Evolutionary conservation across 768 basidiomycete species (phyloP), one percentile per base, ranked within the genome.

Genomic region (Hygrophorus pudorinus): DNA sequence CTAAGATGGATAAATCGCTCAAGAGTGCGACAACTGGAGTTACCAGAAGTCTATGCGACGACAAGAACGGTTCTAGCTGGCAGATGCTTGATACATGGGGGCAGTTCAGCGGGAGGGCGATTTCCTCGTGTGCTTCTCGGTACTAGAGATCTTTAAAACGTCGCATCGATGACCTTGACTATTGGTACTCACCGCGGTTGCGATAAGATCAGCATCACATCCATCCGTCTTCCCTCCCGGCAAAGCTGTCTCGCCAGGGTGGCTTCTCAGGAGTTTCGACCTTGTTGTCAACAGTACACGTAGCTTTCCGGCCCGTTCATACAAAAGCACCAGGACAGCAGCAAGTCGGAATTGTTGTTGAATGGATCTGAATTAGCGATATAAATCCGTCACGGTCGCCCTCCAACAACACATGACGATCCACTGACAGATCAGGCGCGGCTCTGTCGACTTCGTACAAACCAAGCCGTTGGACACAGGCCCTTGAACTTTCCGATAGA

Each of bases 91-190:
- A 71, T 13, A 89, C 63, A 38, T 75, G 59, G 0, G 78, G 73
- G 31, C 71, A 73, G 42, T 66, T 45, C 2, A 77, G 56, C 0
- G 85, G 79, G 2, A 93, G 67, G 1, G 63, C 76, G 14, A 93
- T 84, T 65, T 94, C 91, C 64, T 94, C 91, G 44, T 76, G 59
- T 0, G 91, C 91, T 62, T 94, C 91, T 46, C 91, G 71, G 38
- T 73, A 73, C 90, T 92, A 54, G 11, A 32, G 50, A 41, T 21
- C 34, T 44, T 42, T 34, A 14, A 42, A 18, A 49, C 38, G 17
- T 41, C 47, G 18, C 35, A 24, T 41, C 41, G 42, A 14, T 30
- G 24, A 50, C 37, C 12, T 3, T 33, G 38, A 9, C 10, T 30
- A 48, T 8, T 18, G 1, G n/a, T 14, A 61, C 85, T 60, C 59